A percentile compares a stretch with the other conserved stretches of the same genome.
phyloP scores from a whole-genome alignment of 257 asterid genomes.

The Ligustrum vulgare region DNA sequence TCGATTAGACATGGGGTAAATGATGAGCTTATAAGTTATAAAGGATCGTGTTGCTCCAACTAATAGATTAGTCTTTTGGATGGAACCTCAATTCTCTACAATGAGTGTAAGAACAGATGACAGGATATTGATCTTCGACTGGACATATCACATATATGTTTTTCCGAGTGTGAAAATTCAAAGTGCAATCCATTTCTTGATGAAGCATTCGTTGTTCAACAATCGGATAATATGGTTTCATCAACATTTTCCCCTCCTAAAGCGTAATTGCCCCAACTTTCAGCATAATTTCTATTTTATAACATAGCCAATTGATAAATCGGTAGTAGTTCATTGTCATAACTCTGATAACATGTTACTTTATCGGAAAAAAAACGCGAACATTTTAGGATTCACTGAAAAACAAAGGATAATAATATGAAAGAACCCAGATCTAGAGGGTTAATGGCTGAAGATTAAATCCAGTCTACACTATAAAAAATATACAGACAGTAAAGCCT shows the following conservation, averaged over 20 bases:
- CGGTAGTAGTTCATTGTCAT: constrained; percentile 71
- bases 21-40: too few relatives aligned
- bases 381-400: not conserved
- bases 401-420: not conserved
- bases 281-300: constrained; percentile 51
- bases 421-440: constrained; percentile 5
- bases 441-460: not conserved
- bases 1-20: too few relatives aligned
- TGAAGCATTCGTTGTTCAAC: constrained; percentile 51
- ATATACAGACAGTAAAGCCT: not conserved
- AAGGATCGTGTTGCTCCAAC: too few relatives aligned
- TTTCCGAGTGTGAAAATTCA: constrained; percentile 33
- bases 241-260: constrained; percentile 34
- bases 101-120: constrained; percentile 49
- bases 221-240: constrained; percentile 43
- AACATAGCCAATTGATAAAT: constrained; percentile 55
- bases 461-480: constrained; percentile 6
- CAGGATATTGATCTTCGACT: constrained; percentile 47
- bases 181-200: constrained; percentile 40
- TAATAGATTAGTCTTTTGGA: too few relatives aligned
- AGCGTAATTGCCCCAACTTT: constrained; percentile 55
- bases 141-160: constrained; percentile 40
- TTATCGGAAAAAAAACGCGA: not conserved
- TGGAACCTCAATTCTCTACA: too few relatives aligned
- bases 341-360: constrained; percentile 53